These are phyloP conservation scores for Aspergillus cejpii DNA, from an alignment of 2,329 filamentous ascomycete species.

Conservation along the genomic window DNA sequence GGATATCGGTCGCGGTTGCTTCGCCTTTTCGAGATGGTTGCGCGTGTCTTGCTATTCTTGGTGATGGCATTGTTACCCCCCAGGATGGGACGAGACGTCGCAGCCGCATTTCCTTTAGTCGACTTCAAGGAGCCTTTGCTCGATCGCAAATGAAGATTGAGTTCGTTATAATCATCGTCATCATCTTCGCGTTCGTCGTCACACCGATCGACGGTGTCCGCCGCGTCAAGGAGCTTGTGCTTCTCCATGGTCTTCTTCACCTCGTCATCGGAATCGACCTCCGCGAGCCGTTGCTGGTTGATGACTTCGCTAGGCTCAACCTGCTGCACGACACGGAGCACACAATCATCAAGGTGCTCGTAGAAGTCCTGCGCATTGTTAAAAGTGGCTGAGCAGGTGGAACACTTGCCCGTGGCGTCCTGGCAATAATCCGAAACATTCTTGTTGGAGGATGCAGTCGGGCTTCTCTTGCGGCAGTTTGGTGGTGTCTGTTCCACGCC, in stretches of 20 bases:
- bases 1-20: constrained; percentile 94
- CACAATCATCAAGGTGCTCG: constrained; percentile 77
- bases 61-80: constrained; percentile 42
- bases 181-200: constrained; percentile 50
- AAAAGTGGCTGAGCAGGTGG: constrained; percentile 81
- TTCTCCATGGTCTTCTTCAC: constrained; percentile 54
- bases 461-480: constrained; percentile 75
- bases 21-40: constrained; percentile 56
- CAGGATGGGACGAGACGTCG: constrained; percentile 47
- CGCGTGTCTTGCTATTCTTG: constrained; percentile 65
- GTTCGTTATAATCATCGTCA: constrained; percentile 51
- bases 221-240: constrained; percentile 48
- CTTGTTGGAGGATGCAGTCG: constrained; percentile 45
- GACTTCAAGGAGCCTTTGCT: constrained; percentile 44
- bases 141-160: constrained; percentile 37
- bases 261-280: constrained; percentile 55
- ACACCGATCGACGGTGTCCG: constrained; percentile 47
- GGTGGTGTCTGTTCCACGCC: constrained; percentile 88
- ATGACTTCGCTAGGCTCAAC: constrained; percentile 53
- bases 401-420: constrained; percentile 80
- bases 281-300: constrained; percentile 49
- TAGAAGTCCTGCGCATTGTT: constrained; percentile 91
- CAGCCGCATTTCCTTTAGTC: constrained; percentile 47
- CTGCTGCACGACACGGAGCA: constrained; percentile 56
- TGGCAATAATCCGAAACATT: constrained; percentile 64